Evolutionary conservation across 208 protist species (phyloP), one percentile per base, ranked within the genome.

Genomic region (Acanthamoeba castellanii): DNA sequence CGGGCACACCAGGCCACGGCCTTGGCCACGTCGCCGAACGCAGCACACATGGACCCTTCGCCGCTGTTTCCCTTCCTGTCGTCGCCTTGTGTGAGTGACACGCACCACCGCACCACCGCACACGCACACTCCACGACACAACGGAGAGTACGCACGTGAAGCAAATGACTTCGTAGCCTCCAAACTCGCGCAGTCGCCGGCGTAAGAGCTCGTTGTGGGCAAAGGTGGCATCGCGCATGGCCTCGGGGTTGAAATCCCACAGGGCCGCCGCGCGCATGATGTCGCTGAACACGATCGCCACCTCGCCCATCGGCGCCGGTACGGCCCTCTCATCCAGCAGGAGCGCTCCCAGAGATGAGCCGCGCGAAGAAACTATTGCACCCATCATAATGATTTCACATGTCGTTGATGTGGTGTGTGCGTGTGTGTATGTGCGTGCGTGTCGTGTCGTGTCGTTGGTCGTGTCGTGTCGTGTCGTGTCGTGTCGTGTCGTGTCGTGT

Each of bases 221-320:
- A 22, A 93, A 59, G 6, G 68, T 93, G 50, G 88, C 88, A 13
- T 93, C 88, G 14, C 37, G 18, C 88, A 93, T 93, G 27, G 88
- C 88, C 20, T 93, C 55, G 5, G 88, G 37, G 50, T 30, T 27
- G 6, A 76, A 45, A 2, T 93, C 88, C 88, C 88, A 93, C 5
- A 93, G 88, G 16, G 88, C 59, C 37, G 9, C 22, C n/a, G 88
- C 88, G 6, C 47, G 22, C 20, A 52, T 25, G 59, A 94, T 84
- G 50, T 76, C 82, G 59, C n/a, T 45, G 59, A 68, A 89, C 18
- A 89, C 82, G 50, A 89, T 52, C 14, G n/a, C 81, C 47, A 88
- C 27, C 55, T 88, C 34, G 32, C n/a, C 22, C 32, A 34, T 11
- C 8, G 81, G 81, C 32, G 13, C 68, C 32, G 3, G 8, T 27